Evolutionary conservation across 1,284 basidiomycete species (phyloP), one percentile per base, ranked within the genome.

Genomic region (Filobasidium uniguttulatum): DNA sequence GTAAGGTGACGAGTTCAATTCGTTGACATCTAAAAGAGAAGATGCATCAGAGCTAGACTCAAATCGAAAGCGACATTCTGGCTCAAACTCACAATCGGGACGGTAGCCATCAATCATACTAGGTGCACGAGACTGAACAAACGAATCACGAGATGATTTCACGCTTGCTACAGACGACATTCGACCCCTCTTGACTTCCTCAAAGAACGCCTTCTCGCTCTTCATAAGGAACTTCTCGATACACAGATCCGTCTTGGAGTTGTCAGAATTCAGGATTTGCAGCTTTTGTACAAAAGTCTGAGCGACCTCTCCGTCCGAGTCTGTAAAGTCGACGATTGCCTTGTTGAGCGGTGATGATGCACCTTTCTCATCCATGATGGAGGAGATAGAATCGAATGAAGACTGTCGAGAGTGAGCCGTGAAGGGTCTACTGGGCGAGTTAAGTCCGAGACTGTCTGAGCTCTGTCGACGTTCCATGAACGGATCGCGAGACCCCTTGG

Each of bases 141-240:
- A 63, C 23, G 86, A 90, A 50, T 91, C 86, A 50, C 84, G 78
- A 47, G 80, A 77, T 8, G 85, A 90, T 49, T 64, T 61, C 23
- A 69, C 56, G 23, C 62, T 64, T 25, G 45, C 45, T 62, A 65
- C 63, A 17, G 66, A 57, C 50, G 58, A 53, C 53, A 90, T 72
- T 72, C 85, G 89, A 60, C 89, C 86, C 69, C 80, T 85, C 64
- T 83, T 80, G 57, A 88, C 83, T 63, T 81, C 83, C 56, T 83
- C 82, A 70, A 90, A 91, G 79, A 89, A 91, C 0, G 80, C 80
- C 64, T 90, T 87, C 68, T 93, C 88, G 59, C 83, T 86, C 73
- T 89, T 90, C 59, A 80, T 75, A 58, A 93, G 70, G 74, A 76
- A 93, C 64, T 84, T 83, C 64, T 91, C 88, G 58, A 93, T 93